Percentiles rank a stretch among this genome's conserved stretches.
Conservation (phyloP, 129 eudicot species). For the Centella asiatica region DNA sequence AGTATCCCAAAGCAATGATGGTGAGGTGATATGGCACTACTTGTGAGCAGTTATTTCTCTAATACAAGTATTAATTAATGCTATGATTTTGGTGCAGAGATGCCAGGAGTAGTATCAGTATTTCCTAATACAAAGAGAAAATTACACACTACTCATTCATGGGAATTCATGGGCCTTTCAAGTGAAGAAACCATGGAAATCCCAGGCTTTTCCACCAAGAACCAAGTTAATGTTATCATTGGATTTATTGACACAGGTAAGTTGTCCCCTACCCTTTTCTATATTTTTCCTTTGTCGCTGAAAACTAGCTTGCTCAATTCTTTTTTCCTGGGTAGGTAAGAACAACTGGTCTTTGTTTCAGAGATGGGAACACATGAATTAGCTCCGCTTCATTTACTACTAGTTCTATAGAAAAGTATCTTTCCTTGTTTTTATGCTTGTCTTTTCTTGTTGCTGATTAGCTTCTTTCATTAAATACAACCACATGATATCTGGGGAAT, state of each 20-base stretch:
- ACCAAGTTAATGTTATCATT: slow-evolving; percentile 81
- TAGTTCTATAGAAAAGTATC: not conserved
- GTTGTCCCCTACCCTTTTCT: not conserved
- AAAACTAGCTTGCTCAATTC: not conserved
- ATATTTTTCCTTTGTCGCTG: no score
- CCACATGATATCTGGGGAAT: slow-evolving; percentile 4
- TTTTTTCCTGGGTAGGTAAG: not conserved
- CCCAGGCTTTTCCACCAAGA: slow-evolving; percentile 70
- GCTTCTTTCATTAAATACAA: slow-evolving; percentile 1
- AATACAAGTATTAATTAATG: not conserved
- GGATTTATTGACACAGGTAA: slow-evolving; percentile 91
- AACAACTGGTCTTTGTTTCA: slow-evolving; percentile 12
- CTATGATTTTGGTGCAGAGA: slow-evolving; percentile 36
- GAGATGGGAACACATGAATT: slow-evolving; percentile 11
- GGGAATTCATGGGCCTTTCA: slow-evolving; percentile 84
- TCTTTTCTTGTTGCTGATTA: slow-evolving; percentile 11
- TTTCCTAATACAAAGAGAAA: slow-evolving; percentile 54
- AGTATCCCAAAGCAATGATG: not conserved
- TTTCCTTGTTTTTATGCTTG: not conserved
- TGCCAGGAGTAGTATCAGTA: slow-evolving; percentile 88
- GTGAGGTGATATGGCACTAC: not conserved
- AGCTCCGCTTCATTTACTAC: slow-evolving; percentile 8
- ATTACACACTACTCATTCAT: slow-evolving; percentile 86
- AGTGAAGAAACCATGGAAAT: slow-evolving; percentile 79
- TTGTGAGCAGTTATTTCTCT: not conserved